Conservation (phyloP, 345 rosid species). For the Euphorbia tirucalli region DNA sequence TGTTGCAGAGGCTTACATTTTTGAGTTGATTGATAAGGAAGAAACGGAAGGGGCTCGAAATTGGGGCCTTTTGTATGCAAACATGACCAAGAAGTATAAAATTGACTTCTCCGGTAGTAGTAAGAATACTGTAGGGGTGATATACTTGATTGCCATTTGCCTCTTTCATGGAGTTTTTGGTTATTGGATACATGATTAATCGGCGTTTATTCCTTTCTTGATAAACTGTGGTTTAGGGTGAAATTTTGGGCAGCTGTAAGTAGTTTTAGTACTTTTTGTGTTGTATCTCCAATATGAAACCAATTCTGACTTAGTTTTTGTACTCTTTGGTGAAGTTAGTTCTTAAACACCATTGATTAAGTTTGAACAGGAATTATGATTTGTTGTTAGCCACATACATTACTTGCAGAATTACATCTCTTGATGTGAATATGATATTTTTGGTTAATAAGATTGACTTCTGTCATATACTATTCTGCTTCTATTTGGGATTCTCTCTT, state of each 20-base stretch:
- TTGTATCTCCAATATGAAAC: too few species aligned
- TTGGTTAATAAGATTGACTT: not conserved
- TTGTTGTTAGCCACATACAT: not conserved
- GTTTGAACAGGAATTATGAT: not conserved
- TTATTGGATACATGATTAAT: too few species aligned
- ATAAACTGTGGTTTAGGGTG: not conserved
- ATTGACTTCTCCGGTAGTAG: conserved; percentile 45
- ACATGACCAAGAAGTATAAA: conserved; percentile 62
- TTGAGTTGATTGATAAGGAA: conserved; percentile 64
- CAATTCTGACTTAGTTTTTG: not conserved
- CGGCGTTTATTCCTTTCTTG: too few species aligned
- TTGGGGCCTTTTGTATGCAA: conserved; percentile 75
- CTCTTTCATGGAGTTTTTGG: not conserved
- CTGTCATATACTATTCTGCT: not conserved
- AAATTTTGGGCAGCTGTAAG: not conserved
- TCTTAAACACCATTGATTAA: not conserved
- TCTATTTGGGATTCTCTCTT: not conserved
- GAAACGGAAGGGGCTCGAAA: conserved; percentile 37
- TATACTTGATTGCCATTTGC: not conserved
- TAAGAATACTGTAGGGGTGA: not conserved
- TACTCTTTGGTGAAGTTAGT: not conserved
- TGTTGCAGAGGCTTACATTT: conserved; percentile 58
- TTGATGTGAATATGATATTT: not conserved
- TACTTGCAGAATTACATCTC: not conserved
- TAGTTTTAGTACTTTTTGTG: not conserved